Base-by-base conservation (phyloP, 306 rosid species). In the Fragaria vesca region DNA sequence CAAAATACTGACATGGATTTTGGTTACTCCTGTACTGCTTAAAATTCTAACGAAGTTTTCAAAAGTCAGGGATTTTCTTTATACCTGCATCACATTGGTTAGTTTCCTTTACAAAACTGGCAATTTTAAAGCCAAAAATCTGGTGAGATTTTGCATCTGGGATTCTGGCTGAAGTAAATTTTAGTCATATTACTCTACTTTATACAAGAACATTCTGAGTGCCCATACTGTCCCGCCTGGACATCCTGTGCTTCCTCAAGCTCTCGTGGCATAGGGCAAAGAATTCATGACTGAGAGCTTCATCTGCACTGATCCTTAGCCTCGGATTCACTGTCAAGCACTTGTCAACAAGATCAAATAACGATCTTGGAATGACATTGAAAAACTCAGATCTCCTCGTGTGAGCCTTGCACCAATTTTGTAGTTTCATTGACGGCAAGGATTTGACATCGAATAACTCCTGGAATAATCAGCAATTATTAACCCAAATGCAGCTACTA, bases 271-370 rank as follows among this genome's bases (percentile, higher is more conserved):
- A 80, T 50, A 77, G 24, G 69, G 66, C 70, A 45, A 83, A 83
- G 65, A 80, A 83, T 55, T 83, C 82, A 3, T 83, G 87, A 47
- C 60, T 73, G 4, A 80, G 79, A 68, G 87, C 84, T 80, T 83
- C 87, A 43, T 80, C 87, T 66, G 87, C 81, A 18, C 73, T 80
- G 78, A 76, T 80, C 69, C 87, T 58, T 55, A 67, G 78, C 73
- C 84, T 80, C 10, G 84, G 84, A 73, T 80, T 83, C 28, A 80
- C 81, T 30, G 81, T 72, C 28, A 83, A 42, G 76, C 87, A 80
- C 69, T 80, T 83, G 28, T 80, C 79, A 42, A 83, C 81, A 30
- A 80, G 81, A 80, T 80, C 79, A 17, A 83, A 80, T 9, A 83
- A 79, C 12, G 81, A 83, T 76, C 47, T 58, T 2, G 87, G 87